Base-by-base conservation (phyloP, 2,329 filamentous ascomycete genomes). In the Fusarium ramigenum region DNA sequence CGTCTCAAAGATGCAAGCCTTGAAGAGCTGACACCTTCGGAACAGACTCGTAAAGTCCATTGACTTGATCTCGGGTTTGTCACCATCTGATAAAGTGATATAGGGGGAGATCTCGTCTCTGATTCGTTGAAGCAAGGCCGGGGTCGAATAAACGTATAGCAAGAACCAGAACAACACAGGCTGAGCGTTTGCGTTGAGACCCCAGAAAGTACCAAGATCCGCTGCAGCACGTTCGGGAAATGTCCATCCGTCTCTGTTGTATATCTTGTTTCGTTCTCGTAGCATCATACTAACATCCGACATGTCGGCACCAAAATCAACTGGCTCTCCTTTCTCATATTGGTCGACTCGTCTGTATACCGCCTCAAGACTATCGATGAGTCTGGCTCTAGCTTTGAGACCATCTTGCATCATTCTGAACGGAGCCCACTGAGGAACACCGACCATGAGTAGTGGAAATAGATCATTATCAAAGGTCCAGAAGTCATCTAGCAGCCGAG, bases 381-480 rank as follows among this genome's bases (percentile, higher is more conserved):
- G 36, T 21, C 76, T 67, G 19, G 60, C 43, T 39, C 72, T 65
- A 1, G 74, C 75, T 12, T 69, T 63, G 3, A 70, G 42, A 3
- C 74, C 76, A 9, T 77, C 72, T 12, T 61, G 56, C 43, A 76
- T 60, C 23, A 61, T 59, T 11, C 50, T 68, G 30, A 77, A 74
- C 0, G 74, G 75, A 2, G 57, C 54, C 75, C 75, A 77, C 18
- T 32, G 44, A 4, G 75, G 75, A 21, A 77, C 42, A 1, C 75
- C 75, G 12, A 76, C 56, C 60, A 75, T 63, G 7, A 77, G 62
- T 5, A 77, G 40, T 12, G 66, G 60, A 14, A 77, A 77, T 5
- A 72, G 16, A 3, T 77, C 62, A 32, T 74, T 75, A n/a, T 77
- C 75, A 19, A 77, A 77, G 10, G 60, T 63, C 68, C 74, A 77